Conservation (phyloP, 139 green algal species). For the Chlamydomonas incerta region DNA sequence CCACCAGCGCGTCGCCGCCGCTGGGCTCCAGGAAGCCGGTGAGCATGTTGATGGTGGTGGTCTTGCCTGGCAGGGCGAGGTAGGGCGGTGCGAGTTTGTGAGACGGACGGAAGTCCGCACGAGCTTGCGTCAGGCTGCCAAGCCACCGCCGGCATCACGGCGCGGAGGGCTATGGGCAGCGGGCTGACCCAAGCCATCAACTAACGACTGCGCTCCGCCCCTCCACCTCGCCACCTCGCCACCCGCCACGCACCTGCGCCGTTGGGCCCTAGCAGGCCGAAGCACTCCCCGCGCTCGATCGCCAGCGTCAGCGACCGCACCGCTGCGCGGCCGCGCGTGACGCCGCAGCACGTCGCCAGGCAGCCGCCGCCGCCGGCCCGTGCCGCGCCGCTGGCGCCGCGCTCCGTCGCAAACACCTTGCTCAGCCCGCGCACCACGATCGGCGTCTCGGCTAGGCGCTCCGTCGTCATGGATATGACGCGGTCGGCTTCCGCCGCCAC, state of each 20-base stretch:
- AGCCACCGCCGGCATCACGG: too few relatives aligned
- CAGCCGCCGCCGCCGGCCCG: neutral
- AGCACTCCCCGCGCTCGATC: conserved; percentile 63
- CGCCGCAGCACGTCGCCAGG: neutral
- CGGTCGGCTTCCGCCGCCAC: conserved; percentile 34
- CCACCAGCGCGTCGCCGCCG: conserved; percentile 61
- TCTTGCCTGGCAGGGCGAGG: conserved; percentile 64
- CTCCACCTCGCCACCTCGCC: too few relatives aligned
- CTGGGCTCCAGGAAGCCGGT: conserved; percentile 74
- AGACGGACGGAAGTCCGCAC: too few relatives aligned
- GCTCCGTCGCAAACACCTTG: conserved; percentile 75
- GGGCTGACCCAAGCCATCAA: too few relatives aligned
- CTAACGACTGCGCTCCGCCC: too few relatives aligned
- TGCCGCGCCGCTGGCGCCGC: neutral
- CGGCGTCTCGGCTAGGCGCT: neutral
- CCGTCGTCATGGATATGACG: neutral
- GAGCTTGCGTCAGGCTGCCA: too few relatives aligned
- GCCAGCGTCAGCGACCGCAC: conserved; percentile 67
- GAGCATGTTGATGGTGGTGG: conserved; percentile 83
- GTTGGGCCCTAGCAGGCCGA: conserved; percentile 90
- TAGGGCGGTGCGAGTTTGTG: too few relatives aligned
- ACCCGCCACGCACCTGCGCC: conserved; percentile 82
- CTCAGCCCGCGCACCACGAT: conserved; percentile 83
- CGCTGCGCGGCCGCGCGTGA: conserved; percentile 51
- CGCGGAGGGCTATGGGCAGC: too few relatives aligned